These are phyloP conservation scores for Yamagishiella unicocca DNA, from an alignment of 139 green algal species.

Conservation along the genomic window DNA sequence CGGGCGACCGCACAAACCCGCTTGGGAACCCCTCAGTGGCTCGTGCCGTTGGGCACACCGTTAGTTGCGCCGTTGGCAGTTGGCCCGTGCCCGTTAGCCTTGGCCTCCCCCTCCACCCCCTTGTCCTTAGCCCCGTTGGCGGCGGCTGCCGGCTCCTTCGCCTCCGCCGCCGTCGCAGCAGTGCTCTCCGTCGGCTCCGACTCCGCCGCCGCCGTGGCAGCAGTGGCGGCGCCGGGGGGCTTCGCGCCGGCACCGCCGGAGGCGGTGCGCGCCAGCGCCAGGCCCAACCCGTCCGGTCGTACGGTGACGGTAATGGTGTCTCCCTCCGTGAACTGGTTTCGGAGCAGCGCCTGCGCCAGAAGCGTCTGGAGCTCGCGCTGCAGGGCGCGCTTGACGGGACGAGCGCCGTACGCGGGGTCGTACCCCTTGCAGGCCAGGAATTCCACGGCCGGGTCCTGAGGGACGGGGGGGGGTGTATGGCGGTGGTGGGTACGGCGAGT, in stretches of 20 bases:
- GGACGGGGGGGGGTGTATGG: too few species aligned
- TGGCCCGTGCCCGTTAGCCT: slow-evolving; percentile 26
- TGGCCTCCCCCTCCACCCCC: not conserved
- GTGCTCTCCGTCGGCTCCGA: too few species aligned
- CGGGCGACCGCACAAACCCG: too few species aligned
- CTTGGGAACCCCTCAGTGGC: not conserved
- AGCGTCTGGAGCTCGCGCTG: slow-evolving; percentile 97
- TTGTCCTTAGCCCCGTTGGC: not conserved
- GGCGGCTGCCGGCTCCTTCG: not conserved
- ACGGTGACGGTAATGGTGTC: slow-evolving; percentile 65
- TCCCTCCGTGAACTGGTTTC: slow-evolving; percentile 70
- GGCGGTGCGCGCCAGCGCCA: slow-evolving; percentile 1
- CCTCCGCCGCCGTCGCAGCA: not conserved
- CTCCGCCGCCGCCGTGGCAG: too few species aligned
- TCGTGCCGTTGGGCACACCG: not conserved
- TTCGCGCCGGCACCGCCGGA: not conserved
- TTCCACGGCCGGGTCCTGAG: slow-evolving; percentile 75
- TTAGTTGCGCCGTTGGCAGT: not conserved
- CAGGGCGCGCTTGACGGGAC: slow-evolving; percentile 97
- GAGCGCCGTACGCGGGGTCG: slow-evolving; percentile 95
- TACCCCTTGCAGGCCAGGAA: slow-evolving; percentile 85
- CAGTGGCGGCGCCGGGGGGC: not conserved
- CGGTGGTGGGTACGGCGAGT: too few species aligned
- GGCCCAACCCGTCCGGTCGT: not conserved
- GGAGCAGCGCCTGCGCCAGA: slow-evolving; percentile 79